Base-by-base conservation (phyloP, 169 alveolate species). In the Cryptosporidium sp. region DNA sequence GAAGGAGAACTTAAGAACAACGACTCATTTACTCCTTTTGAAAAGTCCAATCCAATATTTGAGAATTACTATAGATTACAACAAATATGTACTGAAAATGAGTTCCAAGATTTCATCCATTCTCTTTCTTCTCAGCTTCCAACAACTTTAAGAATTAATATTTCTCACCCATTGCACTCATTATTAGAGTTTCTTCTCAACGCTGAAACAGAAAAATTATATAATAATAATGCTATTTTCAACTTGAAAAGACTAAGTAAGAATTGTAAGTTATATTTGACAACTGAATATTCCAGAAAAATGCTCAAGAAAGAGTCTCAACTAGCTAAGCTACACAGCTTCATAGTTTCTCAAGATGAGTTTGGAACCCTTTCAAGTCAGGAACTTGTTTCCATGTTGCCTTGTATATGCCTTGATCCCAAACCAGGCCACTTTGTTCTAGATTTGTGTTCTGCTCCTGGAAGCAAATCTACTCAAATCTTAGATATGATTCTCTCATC, bases 401-500 rank as follows among this genome's bases (percentile, higher is more conserved):
- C 99, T 33, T 98, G 97, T 29, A 84, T 96, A 60, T 93, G 96
- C 45, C 93, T 98, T 44, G 95, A 95, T 58, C 95, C 96, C n/a
- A 70, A 96, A 80, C 96, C 96, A 45, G 91, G 94, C 70, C 97
- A 95, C 87, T 92, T 91, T 31, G 95, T 98, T 61, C 92, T 97
- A 35, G 99, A 98, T 91, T 93, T 97, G 94, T 98, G 99, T 91
- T 99, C 99, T 29, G 99, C 99, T 6, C 99, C 99, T 37, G 99
- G 98, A 9, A 94, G 96, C 29, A 95, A 96, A 91, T 94, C 97
- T 14, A 93, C 93, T 12, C 95, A 94, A 92, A 89, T 96, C 56
- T 85, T 93, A 70, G 96, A 94, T 73, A 16, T 23, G 26, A 45
- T 75, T 23, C 62, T 69, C 21, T 69, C 65, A 21, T 42, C 62